phyloP scores from a whole-genome alignment of 148 eudicot species.

The Nepenthes mirabilis region DNA sequence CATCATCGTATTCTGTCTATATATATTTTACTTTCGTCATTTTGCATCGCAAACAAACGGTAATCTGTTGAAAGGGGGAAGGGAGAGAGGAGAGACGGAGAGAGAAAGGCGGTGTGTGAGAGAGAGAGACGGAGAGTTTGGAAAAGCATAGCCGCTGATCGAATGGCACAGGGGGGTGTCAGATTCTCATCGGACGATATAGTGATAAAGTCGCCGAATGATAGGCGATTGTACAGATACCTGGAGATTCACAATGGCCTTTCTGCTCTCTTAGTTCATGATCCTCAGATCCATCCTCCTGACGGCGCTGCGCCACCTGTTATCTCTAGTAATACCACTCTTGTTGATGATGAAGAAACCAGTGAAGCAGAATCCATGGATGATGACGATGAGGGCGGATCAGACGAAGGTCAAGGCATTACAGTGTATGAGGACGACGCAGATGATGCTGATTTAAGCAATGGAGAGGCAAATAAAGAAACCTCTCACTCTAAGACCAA shows the following conservation, averaged over 20 bases:
- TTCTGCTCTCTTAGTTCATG: slow-evolving; percentile 76
- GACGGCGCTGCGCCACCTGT: not conserved
- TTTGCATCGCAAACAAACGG: too few relatives aligned
- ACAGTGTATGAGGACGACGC: slow-evolving; percentile 9
- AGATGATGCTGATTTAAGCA: slow-evolving; percentile 11
- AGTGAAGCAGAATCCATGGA: slow-evolving; percentile 15
- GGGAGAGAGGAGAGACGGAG: too few relatives aligned
- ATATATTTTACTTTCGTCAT: too few relatives aligned
- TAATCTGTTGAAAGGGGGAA: too few relatives aligned
- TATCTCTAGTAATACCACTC: not conserved
- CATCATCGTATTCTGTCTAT: too few relatives aligned
- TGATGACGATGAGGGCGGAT: slow-evolving; percentile 18
- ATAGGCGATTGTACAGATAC: slow-evolving; percentile 56
- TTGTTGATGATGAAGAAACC: slow-evolving; percentile 15
- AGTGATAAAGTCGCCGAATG: slow-evolving; percentile 67
- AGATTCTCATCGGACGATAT: slow-evolving; percentile 49
- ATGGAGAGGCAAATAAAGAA: slow-evolving; percentile 1
- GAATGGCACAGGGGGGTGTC: slow-evolving; percentile 9
- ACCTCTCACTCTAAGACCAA: too few relatives aligned
- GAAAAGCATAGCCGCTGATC: too few relatives aligned
- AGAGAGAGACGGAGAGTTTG: too few relatives aligned
- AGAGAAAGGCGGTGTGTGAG: too few relatives aligned
- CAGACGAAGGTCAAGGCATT: slow-evolving; percentile 11
- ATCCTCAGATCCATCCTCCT: slow-evolving; percentile 59
- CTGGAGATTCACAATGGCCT: slow-evolving; percentile 67